Conservation (phyloP, 768 basidiomycete genomes). For the Amanita fuliginea region DNA sequence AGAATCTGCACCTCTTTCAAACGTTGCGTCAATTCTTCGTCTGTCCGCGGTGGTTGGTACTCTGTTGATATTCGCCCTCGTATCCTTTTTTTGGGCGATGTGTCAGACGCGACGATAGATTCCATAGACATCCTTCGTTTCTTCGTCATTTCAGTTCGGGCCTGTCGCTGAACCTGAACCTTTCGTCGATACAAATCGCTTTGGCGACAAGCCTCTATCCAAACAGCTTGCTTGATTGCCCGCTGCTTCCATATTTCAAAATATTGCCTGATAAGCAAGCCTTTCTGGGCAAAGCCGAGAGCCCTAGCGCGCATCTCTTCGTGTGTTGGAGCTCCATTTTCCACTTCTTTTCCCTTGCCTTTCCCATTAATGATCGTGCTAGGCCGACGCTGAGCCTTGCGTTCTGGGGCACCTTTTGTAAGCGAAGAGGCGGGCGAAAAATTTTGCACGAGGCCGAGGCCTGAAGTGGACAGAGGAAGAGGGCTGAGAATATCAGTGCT, state of each 20-base stretch:
- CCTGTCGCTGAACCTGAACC: conserved; percentile 17
- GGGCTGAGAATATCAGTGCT: conserved; percentile 33
- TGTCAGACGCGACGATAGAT: conserved; percentile 10
- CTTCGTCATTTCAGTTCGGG: conserved; percentile 14
- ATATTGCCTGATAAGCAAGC: conserved; percentile 26
- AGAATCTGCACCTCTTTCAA: conserved; percentile 51
- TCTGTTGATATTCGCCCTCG: conserved; percentile 29
- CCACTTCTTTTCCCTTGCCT: conserved; percentile 18
- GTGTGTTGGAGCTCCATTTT: conserved; percentile 12
- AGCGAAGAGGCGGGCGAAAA: conserved; percentile 13
- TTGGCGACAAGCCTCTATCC: conserved; percentile 48
- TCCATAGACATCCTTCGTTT: conserved; percentile 21
- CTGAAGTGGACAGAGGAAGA: conserved; percentile 23
- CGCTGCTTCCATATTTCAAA: conserved; percentile 39
- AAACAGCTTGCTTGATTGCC: conserved; percentile 35
- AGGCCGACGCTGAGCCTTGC: background rate
- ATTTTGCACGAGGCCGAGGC: conserved; percentile 16
- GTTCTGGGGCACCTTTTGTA: background rate
- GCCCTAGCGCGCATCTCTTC: conserved; percentile 30
- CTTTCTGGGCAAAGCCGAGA: conserved; percentile 27
- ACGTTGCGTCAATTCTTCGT: conserved; percentile 53
- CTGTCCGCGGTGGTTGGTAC: conserved; percentile 44
- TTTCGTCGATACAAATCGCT: conserved; percentile 54
- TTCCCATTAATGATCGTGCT: conserved; percentile 16
- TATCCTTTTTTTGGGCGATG: conserved; percentile 26